A percentile compares a stretch with the other conserved stretches of the same genome.
These are phyloP conservation scores for Coemansia asiatica DNA, from an alignment of 192 early-diverging fungal genomes.

Conservation along the genomic window DNA sequence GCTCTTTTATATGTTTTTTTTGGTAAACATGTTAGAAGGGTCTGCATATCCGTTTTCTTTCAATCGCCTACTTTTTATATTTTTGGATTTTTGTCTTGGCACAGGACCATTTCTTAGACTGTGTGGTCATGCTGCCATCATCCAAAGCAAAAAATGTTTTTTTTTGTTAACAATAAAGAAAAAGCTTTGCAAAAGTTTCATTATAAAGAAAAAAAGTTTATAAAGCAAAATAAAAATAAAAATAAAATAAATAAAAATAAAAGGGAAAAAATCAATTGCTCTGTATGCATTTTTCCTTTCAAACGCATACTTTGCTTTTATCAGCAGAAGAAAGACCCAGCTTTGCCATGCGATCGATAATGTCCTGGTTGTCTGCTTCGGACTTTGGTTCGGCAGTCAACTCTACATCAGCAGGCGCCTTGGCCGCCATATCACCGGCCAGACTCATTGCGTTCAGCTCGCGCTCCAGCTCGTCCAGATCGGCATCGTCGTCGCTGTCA, in stretches of 20 bases:
- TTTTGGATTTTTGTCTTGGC: neutral
- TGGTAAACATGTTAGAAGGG: too few relatives aligned
- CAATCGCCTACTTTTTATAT: neutral
- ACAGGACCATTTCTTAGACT: too few relatives aligned
- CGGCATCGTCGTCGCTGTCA: slow-evolving; percentile 12
- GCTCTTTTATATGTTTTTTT: too few relatives aligned
- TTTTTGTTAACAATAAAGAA: too few relatives aligned
- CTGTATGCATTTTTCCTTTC: neutral
- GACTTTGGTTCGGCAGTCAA: neutral
- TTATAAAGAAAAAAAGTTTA: neutral
- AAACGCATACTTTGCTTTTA: slow-evolving; percentile 5
- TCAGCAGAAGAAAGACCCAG: slow-evolving; percentile 32
- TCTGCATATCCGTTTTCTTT: too few relatives aligned
- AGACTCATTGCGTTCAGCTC: slow-evolving; percentile 47
- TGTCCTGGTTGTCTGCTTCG: slow-evolving; percentile 22
- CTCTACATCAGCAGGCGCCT: neutral
- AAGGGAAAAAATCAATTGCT: neutral
- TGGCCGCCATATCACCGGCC: neutral
- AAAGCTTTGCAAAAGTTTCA: too few relatives aligned
- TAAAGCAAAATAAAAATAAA: neutral
- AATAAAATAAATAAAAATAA: neutral
- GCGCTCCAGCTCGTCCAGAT: slow-evolving; percentile 45
- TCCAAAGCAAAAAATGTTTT: too few relatives aligned
- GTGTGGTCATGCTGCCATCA: neutral
- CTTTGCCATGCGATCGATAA: slow-evolving; percentile 36